Evolutionary conservation across 2,329 filamentous ascomycete genomes (phyloP), one percentile per base, ranked within the genome.

Genomic region (Neoscytalidium dimidiatum): DNA sequence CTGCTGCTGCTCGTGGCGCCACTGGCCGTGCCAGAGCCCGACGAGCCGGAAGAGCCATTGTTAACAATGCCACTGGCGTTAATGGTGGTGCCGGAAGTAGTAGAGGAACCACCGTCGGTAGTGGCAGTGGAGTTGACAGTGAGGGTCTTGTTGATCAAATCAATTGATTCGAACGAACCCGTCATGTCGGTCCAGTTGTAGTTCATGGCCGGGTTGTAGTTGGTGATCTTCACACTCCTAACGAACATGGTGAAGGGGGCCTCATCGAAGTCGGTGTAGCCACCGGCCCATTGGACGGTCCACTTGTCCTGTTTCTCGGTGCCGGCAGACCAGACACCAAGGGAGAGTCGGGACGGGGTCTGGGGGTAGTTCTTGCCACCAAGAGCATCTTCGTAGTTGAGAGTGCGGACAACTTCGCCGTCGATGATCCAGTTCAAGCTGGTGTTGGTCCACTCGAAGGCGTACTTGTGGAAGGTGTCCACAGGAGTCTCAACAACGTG

Each of bases 401-500:
- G 81, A 1, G 85, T 88, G 67, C 91, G 88, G 60, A 91, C 83
- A 4, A 85, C 82, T 7, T 80, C 79, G 69, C 87, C 87, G 70
- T 96, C 91, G 62, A 95, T 87, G 71, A 84, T 86, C 84, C 86
- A 94, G 66, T 88, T 83, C 19, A 93, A 79, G 64, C 82, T 78
- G 1, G 90, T 86, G 68, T 85, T 80, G 23, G 88, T 92, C 91
- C 91, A 94, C 69, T 87, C 82, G 31, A 87, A 82, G n/a, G 89
- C 90, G 79, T 92, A 92, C 64, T 84, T 90, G 83, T 91, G 88
- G 60, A 73, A 72, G 62, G 86, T 85, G 56, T 81, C 79, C 71
- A 86, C 86, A 46, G 88, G 84, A 71, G 81, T 80, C 61, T 70
- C 69, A 58, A 92, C 83, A n/a, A 80, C 67, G 72, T 88, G 84